Base-by-base conservation (phyloP, 345 rosid genomes). In the Psidium friedrichsthalianum region DNA sequence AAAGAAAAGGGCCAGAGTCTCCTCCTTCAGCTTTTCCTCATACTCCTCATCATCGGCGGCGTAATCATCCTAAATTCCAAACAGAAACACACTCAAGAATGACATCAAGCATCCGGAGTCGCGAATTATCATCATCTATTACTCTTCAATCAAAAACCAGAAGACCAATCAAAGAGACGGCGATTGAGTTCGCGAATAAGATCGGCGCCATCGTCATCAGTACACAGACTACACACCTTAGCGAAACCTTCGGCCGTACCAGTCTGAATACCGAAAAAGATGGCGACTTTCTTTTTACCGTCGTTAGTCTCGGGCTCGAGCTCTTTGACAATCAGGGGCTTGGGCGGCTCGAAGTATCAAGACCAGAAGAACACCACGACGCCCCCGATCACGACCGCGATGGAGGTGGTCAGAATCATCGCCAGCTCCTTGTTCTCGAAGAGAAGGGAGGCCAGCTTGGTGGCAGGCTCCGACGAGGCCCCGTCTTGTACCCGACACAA, bases 21-120 rank as follows among this genome's bases (percentile, higher is more conserved):
- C 99, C 85, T 94, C 96, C 92, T 94, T 98, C 88, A 98, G 86
- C 87, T 98, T 96, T 90, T 93, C 95, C 88, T 93, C 96, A 85
- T 98, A 98, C 87, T 95, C 98, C 61, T 98, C 99, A 54, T 98
- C 99, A 88, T 98, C 99, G 5, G 89, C 98, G 0, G 99, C 99
- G 84, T 96, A 98, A 89, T 98, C 99, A 83, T 98, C 99, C 99
- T 98, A 36, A 36, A 82, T 80, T 11, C 83, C 81, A 84, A 85
- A 76, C 64, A 64, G 44, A 59, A 54, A 27, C 51, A 85, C 58
- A 36, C 57, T 22, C 54, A 36, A 40, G 32, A 40, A 15, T 18
- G 49, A 64, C 64, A 69, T 82, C 84, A 53, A 47, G 53, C 29
- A 32, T 64, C 49, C 80, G 24, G 47, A 36, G 42, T 18, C 47